Evolutionary conservation across 306 rosid genomes (phyloP).

Genomic region (Cucurbita ficifolia): DNA sequence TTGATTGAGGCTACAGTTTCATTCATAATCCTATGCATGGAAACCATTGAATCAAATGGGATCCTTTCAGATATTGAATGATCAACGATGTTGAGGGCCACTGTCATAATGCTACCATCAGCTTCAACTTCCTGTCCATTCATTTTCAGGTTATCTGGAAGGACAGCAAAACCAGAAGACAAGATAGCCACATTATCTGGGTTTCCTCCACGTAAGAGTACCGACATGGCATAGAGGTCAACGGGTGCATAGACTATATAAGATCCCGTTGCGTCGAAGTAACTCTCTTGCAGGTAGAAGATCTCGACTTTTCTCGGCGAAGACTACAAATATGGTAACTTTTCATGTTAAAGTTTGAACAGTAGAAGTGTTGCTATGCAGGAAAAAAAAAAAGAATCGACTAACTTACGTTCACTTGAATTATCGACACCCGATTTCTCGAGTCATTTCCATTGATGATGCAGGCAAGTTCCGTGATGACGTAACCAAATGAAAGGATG

Average conservation of each 20-base stretch:
- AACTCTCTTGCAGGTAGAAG: slow-evolving; percentile 56
- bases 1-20: slow-evolving; percentile 20
- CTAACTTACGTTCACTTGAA: slow-evolving; percentile 61
- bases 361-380: background rate
- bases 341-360: background rate
- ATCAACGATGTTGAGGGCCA: slow-evolving; percentile 25
- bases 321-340: slow-evolving; percentile 11
- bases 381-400: background rate
- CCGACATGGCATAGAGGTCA: slow-evolving; percentile 73
- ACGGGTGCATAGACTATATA: slow-evolving; percentile 85
- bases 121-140: slow-evolving; percentile 2
- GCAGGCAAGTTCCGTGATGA: slow-evolving; percentile 79
- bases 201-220: slow-evolving; percentile 75
- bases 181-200: slow-evolving; percentile 85
- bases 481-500: slow-evolving; percentile 78
- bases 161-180: slow-evolving; percentile 87
- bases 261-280: slow-evolving; percentile 53
- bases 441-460: slow-evolving; percentile 75
- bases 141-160: slow-evolving; percentile 47
- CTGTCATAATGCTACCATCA: slow-evolving; percentile 27
- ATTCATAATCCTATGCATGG: slow-evolving; percentile 10
- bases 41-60: slow-evolving; percentile 12
- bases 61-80: background rate
- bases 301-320: background rate
- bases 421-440: slow-evolving; percentile 82